These are phyloP conservation scores for Parastagonospora nodorum DNA, from an alignment of 2,329 filamentous ascomycete species.

Conservation along the genomic window DNA sequence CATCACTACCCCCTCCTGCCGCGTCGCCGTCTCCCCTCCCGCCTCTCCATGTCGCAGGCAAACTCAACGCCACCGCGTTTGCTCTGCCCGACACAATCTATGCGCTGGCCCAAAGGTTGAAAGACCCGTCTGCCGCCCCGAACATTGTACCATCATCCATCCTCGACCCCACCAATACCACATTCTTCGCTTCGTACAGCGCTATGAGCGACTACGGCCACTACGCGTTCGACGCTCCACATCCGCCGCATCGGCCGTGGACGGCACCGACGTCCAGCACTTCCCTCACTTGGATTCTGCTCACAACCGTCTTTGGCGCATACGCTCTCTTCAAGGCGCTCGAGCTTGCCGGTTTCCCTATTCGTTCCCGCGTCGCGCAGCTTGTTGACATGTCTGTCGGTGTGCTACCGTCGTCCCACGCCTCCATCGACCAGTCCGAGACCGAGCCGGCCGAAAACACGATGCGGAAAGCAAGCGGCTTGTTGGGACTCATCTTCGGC, in stretches of 20 bases:
- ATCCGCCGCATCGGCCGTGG: slow-evolving; percentile 19
- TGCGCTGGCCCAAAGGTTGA: slow-evolving; percentile 45
- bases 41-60: slow-evolving; percentile 43
- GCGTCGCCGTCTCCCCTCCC: slow-evolving; percentile 6
- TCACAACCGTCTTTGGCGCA: slow-evolving; percentile 26
- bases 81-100: slow-evolving; percentile 27
- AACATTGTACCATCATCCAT: slow-evolving; percentile 9
- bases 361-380: slow-evolving; percentile 58
- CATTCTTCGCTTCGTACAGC: not conserved
- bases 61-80: slow-evolving; percentile 30
- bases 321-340: slow-evolving; percentile 37
- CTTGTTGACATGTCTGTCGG: slow-evolving; percentile 40
- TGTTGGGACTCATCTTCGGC: slow-evolving; percentile 43
- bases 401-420: slow-evolving; percentile 7
- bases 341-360: slow-evolving; percentile 36
- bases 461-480: slow-evolving; percentile 26
- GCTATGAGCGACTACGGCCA: slow-evolving; percentile 29
- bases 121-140: slow-evolving; percentile 11
- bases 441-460: slow-evolving; percentile 24
- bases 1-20: slow-evolving; percentile 6
- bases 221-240: slow-evolving; percentile 22
- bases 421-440: slow-evolving; percentile 9
- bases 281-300: slow-evolving; percentile 18
- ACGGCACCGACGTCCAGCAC: slow-evolving; percentile 14
- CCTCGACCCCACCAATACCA: not conserved